Evolutionary conservation across 2,329 filamentous ascomycete species (phyloP), one percentile per base, ranked within the genome.

Genomic region (Diaporthe batatas): DNA sequence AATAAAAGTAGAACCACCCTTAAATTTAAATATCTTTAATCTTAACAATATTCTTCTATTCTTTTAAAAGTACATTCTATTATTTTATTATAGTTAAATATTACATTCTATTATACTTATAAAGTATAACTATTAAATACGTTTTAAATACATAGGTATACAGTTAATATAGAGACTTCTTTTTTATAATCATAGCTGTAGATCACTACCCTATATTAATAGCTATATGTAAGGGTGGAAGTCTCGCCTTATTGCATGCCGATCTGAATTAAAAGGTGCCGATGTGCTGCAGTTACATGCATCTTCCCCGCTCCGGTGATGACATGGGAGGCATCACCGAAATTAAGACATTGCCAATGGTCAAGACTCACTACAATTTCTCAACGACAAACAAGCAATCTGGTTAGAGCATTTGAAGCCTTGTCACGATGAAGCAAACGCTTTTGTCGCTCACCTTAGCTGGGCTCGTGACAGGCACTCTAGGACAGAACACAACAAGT

Each of bases 301-400:
- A 51, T n/a, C 29, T 65, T 65, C 62, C 62, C 62, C 62, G 62
- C 62, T 65, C 44, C 12, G 12, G n/a, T 65, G 62, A 65, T 65
- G 51, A 36, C 44, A 51, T 51, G 62, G 34, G 21, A 39, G n/a
- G n/a, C 10, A 14, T 23, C 25, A 10, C 44, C 44, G 23, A 14
- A 32, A 21, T 39, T 14, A 39, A 10, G 39, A 65, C 18, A 51
- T 23, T 25, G 34, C 29, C 42, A 23, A 25, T 7, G 11, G 3
- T 23, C 10, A 12, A 32, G 14, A 53, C 34, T 29, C 12, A 11
- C 21, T 16, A 1, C 32, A 16, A 14, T 3, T 11, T 2, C 6
- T 29, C 11, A 8, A 36, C 11, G 29, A 32, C 1, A 8, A 51
- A 18, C 32, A 42, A n/a, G 11, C 8, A 18, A 34, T 42, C 55